phyloP scores from a whole-genome alignment of 2,329 filamentous ascomycete species.

The Chaetothyriales sp. region DNA sequence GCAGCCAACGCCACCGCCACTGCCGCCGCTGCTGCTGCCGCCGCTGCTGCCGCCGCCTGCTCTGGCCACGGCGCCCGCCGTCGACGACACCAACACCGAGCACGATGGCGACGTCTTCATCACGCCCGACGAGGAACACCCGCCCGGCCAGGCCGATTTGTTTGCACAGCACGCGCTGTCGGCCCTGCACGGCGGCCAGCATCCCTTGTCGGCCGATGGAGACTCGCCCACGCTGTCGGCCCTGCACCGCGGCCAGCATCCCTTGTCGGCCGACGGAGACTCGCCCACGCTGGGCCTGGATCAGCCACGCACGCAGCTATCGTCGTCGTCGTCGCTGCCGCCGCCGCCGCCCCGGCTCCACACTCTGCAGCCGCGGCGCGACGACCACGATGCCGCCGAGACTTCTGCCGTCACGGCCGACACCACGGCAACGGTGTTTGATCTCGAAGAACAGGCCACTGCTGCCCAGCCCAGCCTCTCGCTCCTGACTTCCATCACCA shows the following conservation, averaged over 20 bases:
- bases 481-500: conserved; percentile 36
- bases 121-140: conserved; percentile 1
- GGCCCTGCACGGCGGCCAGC: not conserved
- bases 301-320: conserved; percentile 4
- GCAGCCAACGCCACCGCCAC: conserved; percentile 1
- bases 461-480: conserved; percentile 29
- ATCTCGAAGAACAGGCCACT: conserved; percentile 57
- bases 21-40: not conserved
- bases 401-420: conserved; percentile 45
- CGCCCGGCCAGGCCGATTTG: not conserved
- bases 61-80: no score
- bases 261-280: conserved; percentile 22
- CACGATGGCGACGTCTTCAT: conserved; percentile 2
- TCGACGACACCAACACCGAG: conserved; percentile 23
- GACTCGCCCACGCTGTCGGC: conserved; percentile 34
- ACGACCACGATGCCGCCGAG: conserved; percentile 8
- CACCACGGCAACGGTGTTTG: conserved; percentile 50
- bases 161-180: not conserved
- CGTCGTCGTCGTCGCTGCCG: no score
- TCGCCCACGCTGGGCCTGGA: conserved; percentile 35
- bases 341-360: conserved; percentile 13
- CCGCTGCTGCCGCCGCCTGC: not conserved
- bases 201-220: conserved; percentile 17
- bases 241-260: not conserved
- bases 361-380: conserved; percentile 9